These are phyloP conservation scores for Alternaria conjuncta DNA, from an alignment of 2,329 filamentous ascomycete species.

Conservation along the genomic window DNA sequence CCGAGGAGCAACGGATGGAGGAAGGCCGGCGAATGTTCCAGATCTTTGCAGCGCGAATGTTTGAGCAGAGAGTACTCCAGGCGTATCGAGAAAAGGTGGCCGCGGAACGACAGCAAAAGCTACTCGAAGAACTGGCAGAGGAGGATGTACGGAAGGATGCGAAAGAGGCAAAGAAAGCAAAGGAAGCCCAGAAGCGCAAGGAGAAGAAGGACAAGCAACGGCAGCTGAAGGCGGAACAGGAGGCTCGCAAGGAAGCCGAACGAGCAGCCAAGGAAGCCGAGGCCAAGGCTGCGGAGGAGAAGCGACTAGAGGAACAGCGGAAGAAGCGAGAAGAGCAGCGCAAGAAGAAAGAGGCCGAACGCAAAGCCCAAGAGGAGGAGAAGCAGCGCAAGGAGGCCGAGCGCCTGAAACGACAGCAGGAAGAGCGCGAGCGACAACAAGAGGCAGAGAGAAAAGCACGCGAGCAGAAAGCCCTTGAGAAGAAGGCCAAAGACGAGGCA, in stretches of 20 bases:
- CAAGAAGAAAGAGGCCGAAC: constrained; percentile 88
- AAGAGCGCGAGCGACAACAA: constrained; percentile 84
- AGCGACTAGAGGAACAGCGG: constrained; percentile 79
- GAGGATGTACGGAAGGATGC: constrained; percentile 78
- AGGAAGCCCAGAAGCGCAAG: constrained; percentile 93
- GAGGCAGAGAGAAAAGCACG: constrained; percentile 84
- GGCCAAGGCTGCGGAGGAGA: constrained; percentile 75
- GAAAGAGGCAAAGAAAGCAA: constrained; percentile 89
- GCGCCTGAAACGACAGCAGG: constrained; percentile 76
- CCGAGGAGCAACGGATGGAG: constrained; percentile 98
- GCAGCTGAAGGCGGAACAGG: constrained; percentile 87
- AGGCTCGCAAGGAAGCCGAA: constrained; percentile 84
- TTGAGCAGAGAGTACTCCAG: constrained; percentile 93
- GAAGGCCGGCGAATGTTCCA: constrained; percentile 99
- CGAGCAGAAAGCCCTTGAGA: constrained; percentile 80
- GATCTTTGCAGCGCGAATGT: constrained; percentile 98
- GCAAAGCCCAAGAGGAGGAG: constrained; percentile 89
- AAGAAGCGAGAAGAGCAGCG: constrained; percentile 87
- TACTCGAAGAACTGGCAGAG: constrained; percentile 89
- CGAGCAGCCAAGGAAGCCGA: constrained; percentile 86
- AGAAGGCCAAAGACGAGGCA: constrained; percentile 72
- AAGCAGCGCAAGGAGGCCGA: constrained; percentile 84
- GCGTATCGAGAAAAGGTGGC: constrained; percentile 99
- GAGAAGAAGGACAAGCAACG: constrained; percentile 92
- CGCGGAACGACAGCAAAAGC: constrained; percentile 85